These are phyloP conservation scores for Aspergillus latus DNA, from an alignment of 2,329 filamentous ascomycete genomes.

Conservation along the genomic window DNA sequence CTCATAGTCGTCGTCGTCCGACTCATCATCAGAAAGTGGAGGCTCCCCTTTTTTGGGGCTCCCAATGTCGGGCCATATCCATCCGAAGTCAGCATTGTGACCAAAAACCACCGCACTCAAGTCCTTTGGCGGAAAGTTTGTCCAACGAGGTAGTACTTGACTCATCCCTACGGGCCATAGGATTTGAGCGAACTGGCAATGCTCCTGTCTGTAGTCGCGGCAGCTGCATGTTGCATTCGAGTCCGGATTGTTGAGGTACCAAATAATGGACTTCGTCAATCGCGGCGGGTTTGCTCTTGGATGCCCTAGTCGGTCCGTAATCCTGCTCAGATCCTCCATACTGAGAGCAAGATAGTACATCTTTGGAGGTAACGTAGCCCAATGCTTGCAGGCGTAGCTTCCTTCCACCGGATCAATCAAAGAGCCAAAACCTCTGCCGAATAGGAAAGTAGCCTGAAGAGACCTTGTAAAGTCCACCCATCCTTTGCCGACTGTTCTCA, in stretches of 20 bases:
- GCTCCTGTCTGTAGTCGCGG: background rate
- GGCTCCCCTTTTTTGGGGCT: background rate
- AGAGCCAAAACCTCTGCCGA: slow-evolving; percentile 30
- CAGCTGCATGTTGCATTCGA: background rate
- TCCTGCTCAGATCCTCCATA: slow-evolving; percentile 25
- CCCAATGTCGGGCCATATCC: slow-evolving; percentile 21
- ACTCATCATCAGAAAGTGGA: background rate
- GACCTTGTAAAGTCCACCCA: slow-evolving; percentile 36
- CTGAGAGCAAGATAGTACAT: slow-evolving; percentile 29
- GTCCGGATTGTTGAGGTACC: background rate
- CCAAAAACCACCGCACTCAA: slow-evolving; percentile 17
- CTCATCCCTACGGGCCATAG: too few species aligned
- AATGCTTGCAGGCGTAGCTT: slow-evolving; percentile 18
- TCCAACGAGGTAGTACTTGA: too few species aligned
- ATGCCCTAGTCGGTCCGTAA: slow-evolving; percentile 29
- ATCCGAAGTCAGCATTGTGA: slow-evolving; percentile 15
- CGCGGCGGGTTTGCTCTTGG: background rate
- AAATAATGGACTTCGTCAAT: background rate
- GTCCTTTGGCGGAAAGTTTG: background rate
- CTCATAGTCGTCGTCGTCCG: background rate
- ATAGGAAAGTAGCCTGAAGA: slow-evolving; percentile 25
- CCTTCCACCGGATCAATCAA: slow-evolving; percentile 15
- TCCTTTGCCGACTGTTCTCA: slow-evolving; percentile 21
- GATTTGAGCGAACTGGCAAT: background rate
- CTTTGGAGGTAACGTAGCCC: slow-evolving; percentile 27